Conservation (phyloP, 768 basidiomycete species). For the Rhodotorula diobovata region DNA sequence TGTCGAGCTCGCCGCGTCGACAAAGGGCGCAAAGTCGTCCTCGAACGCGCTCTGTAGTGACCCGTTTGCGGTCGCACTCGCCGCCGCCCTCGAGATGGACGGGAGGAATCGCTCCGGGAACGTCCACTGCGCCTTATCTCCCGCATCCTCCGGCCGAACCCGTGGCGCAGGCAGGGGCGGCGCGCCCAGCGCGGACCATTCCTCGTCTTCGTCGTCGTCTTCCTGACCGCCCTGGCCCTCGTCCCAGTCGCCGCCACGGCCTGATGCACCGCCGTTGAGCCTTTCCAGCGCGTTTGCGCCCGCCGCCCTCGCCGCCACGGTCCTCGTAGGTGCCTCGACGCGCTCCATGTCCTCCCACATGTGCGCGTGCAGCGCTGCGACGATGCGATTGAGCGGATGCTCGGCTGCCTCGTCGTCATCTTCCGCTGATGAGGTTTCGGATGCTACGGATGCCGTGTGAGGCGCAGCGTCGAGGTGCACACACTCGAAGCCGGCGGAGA, state of each 20-base stretch:
- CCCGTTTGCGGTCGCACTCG: background rate
- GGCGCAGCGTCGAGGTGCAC: background rate
- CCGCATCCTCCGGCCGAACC: background rate
- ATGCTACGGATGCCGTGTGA: background rate
- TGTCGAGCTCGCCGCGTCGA: background rate
- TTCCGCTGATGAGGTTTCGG: too few species aligned
- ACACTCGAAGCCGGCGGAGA: conserved; percentile 24
- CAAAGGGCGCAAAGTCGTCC: conserved; percentile 29
- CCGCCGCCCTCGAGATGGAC: background rate
- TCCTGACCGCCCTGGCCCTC: background rate
- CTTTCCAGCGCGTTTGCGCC: too few species aligned
- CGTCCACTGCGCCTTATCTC: background rate
- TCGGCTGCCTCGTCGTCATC: background rate
- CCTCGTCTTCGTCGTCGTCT: background rate
- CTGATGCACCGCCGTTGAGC: background rate
- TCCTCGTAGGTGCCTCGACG: background rate
- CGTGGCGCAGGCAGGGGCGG: background rate
- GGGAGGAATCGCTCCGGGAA: conserved; percentile 18
- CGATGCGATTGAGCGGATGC: background rate
- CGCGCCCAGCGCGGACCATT: background rate
- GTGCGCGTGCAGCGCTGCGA: conserved; percentile 18
- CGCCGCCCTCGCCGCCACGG: rapidly evolving
- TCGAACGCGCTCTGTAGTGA: too few species aligned
- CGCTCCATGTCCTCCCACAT: conserved; percentile 14
- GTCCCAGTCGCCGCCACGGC: background rate